Evolutionary conservation across 2,329 filamentous ascomycete genomes (phyloP), one percentile per base, ranked within the genome.

Genomic region (Trichoderma arundinaceum): DNA sequence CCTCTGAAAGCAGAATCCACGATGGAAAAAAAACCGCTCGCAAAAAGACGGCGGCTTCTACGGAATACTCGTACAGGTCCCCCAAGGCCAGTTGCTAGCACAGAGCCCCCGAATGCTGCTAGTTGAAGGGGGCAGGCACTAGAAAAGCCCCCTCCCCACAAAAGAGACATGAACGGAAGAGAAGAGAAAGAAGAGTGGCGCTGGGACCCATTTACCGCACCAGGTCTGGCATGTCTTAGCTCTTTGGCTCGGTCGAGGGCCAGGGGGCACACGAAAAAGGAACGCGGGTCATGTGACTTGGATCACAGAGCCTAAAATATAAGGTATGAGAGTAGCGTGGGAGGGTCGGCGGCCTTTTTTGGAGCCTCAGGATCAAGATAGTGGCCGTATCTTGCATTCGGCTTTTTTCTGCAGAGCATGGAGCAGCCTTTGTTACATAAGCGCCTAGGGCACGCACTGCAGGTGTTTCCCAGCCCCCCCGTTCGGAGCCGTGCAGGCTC

Each of bases 331-430:
- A 44, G 48, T 61, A 19, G 58, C 48, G 46, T 49, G 46, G 19
- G 35, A 61, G n/a, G 8, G 6, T 43, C 28, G 28, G 48, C 39
- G 58, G 58, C 48, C 41, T 41, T 28, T 56, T 38, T 43, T 39
- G 39, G 48, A 62, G 59, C 59, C 59, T 62, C 59, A 62, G 59
- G 59, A 62, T 62, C 59, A 53, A 62, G 59, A 53, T 62, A 62
- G 33, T 54, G 33, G 41, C 57, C 64, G 57, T 48, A 66, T 64
- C 59, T 66, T 64, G 59, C 65, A 64, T 66, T 66, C 65, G 65
- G 59, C 59, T 62, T 52, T 63, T 62, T 63, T 52, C 62, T 65
- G 44, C 43, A 65, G 15, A 56, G 52, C 61, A 51, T 43, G 61
- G 43, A 22, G 49, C 52, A 63, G n/a, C 59, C 59, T 43, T 66